Evolutionary conservation across 306 rosid genomes (phyloP), one percentile per base, ranked within the genome.

Genomic region (Sphenostylis stenocarpa): DNA sequence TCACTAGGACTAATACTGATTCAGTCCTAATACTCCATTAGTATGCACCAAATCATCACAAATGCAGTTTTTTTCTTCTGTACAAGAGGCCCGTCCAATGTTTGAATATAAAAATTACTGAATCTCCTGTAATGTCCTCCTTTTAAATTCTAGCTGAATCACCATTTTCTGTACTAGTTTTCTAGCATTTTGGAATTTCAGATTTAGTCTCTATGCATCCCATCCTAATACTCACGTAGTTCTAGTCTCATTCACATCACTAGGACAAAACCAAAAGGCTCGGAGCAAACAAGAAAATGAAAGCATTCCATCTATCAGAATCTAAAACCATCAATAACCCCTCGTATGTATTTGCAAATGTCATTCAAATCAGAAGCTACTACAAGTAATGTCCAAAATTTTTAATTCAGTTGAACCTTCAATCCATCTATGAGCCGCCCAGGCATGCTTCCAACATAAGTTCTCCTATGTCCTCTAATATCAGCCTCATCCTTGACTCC

Each of bases 401-500:
- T 65, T 53, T 33, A 72, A 23, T 61, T 74, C 51, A 76, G 3
- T 34, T 67, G 68, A 89, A 85, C 99, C 99, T 96, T 96, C 78
- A 96, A 76, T 66, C 99, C 98, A 33, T 96, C 99, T 83, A 96
- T 91, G 67, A 96, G 98, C 78, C 99, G 86, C 63, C 99, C 99
- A 38, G 99, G 98, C 99, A 96, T 96, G 90, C 99, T 96, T 86
- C 99, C 99, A 82, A 96, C 93, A 82, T 96, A 96, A 53, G 99
- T 96, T 90, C 99, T 92, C 89, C 99, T 86, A 77, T 96, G 99
- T 67, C 99, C 99, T 84, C 99, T 90, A 79, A 96, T 88, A 83
- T 96, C 99, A 48, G 99, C 99, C 86, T 96, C 99, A 78, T 96
- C 99, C 90, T 96, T 96, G 77, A 96, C 99, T 79, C 99, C 99